phyloP scores from a whole-genome alignment of 148 eudicot genomes.

The Camellia sinensis region DNA sequence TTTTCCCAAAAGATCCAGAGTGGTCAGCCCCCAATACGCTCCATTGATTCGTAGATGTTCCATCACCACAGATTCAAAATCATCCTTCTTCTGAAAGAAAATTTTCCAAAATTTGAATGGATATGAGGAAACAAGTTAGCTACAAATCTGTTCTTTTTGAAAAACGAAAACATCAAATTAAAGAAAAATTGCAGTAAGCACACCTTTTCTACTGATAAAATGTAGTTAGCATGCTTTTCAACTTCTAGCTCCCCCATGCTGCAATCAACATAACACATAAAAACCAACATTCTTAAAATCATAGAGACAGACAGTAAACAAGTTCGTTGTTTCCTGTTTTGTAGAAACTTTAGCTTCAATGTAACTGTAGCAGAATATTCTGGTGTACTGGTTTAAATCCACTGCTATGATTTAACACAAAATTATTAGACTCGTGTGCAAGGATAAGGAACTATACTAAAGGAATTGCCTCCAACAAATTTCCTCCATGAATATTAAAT shows the following conservation, averaged over 20 bases:
- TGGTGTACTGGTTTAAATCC: no score
- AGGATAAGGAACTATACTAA: no score
- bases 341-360: background rate
- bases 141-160: no score
- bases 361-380: no score
- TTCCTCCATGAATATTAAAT: no score
- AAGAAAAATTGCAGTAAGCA: background rate
- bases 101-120: background rate
- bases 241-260: slow-evolving; percentile 53
- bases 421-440: no score
- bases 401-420: no score
- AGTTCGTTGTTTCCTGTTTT: background rate
- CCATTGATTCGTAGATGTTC: slow-evolving; percentile 88
- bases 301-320: background rate
- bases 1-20: slow-evolving; percentile 84
- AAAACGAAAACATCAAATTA: slow-evolving; percentile 25
- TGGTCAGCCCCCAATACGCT: slow-evolving; percentile 94
- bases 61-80: slow-evolving; percentile 74
- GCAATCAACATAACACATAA: slow-evolving; percentile 6
- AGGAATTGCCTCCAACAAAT: no score
- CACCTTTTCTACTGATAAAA: slow-evolving; percentile 72
- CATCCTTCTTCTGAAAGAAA: slow-evolving; percentile 60
- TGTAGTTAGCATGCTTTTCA: slow-evolving; percentile 65
- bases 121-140: background rate
- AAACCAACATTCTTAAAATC: background rate